Base-by-base conservation (phyloP, 192 early-diverging fungal genomes). In the Coemansia sp. region DNA sequence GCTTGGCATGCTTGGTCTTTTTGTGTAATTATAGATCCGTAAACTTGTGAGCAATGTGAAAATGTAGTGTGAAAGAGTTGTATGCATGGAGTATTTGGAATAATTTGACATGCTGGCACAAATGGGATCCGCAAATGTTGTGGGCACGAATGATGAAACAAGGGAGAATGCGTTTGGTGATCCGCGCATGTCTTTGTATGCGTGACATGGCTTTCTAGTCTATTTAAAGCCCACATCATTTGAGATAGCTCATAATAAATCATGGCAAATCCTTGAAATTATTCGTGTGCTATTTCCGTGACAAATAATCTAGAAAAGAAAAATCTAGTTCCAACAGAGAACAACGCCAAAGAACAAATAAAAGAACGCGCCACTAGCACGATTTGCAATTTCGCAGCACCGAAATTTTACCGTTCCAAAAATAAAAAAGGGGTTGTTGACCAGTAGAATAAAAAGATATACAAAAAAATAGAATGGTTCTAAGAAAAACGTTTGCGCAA, bases 351-450 rank as follows among this genome's bases (percentile, higher is more conserved):
- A 45, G 41, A 45, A 45, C 41, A 45, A 45, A 45, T 21, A 41
- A 41, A 45, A 35, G 31, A 35, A 35, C 31, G 41, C 41, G 41
- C 41, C 41, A 45, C 41, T 16, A 45, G 16, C 6, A 45, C 11
- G 11, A n/a, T 16, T 45, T 43, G 17, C 14, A 41, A 12, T 12
- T 22, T 22, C 31, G 7, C 31, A 35, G 31, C 31, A 35, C 62
- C 62, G 62, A 64, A 52, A 54, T 56, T 54, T 64, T 64, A 27
- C 62, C 62, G 62, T 53, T 22, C 16, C 60, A 29, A 47, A 23
- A 25, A 60, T 37, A 41, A n/a, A 68, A 41, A 22, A 41, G 7
- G 8, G 31, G 3, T 35, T 35, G 31, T 35, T 35, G 31, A 35
- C 31, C 31, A 35, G 6, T 35, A 35, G 1, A 6, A 35, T 6